Percentiles rank a stretch among this genome's conserved stretches.
These are phyloP conservation scores for Pseudohalonectria lignicola DNA, from an alignment of 2,329 filamentous ascomycete species.

Conservation along the genomic window DNA sequence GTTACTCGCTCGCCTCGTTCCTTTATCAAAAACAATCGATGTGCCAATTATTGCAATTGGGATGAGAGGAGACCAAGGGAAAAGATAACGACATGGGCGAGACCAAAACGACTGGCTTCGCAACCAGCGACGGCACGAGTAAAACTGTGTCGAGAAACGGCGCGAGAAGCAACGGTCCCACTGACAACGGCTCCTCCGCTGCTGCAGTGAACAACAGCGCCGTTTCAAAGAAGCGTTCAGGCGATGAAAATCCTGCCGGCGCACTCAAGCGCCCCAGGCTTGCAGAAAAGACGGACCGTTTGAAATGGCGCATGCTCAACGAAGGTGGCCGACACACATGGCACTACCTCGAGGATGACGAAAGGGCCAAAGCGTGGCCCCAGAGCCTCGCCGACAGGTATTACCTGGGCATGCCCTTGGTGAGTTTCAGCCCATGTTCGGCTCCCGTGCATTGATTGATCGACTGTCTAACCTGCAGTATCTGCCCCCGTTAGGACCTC, in stretches of 20 bases:
- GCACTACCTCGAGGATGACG: slow-evolving; percentile 74
- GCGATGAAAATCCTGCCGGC: slow-evolving; percentile 22
- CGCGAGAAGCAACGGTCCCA: slow-evolving; percentile 7
- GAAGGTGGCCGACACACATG: slow-evolving; percentile 83
- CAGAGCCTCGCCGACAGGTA: slow-evolving; percentile 86
- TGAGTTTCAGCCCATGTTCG: slow-evolving; percentile 24
- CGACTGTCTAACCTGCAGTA: too few relatives aligned
- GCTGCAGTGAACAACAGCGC: too few relatives aligned
- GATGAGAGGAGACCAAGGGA: too few relatives aligned
- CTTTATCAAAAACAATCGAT: too few relatives aligned
- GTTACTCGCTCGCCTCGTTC: too few relatives aligned
- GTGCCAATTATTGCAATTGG: too few relatives aligned
- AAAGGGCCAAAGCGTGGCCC: slow-evolving; percentile 66
- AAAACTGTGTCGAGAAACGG: slow-evolving; percentile 17
- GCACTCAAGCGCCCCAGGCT: slow-evolving; percentile 3
- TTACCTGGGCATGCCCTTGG: slow-evolving; percentile 68
- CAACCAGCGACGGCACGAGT: not conserved
- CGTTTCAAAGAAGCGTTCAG: slow-evolving; percentile 28
- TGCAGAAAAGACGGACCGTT: slow-evolving; percentile 57
- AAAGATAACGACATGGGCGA: too few relatives aligned
- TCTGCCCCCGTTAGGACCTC: slow-evolving; percentile 45
- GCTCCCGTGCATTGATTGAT: too few relatives aligned
- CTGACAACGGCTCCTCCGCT: slow-evolving; percentile 5
- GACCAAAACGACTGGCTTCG: too few relatives aligned
- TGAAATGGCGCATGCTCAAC: slow-evolving; percentile 74